Percentiles rank a stretch among this genome's conserved stretches.
Evolutionary conservation across 495 filamentous ascomycete species (phyloP).

Genomic region (Daldinia loculata): DNA sequence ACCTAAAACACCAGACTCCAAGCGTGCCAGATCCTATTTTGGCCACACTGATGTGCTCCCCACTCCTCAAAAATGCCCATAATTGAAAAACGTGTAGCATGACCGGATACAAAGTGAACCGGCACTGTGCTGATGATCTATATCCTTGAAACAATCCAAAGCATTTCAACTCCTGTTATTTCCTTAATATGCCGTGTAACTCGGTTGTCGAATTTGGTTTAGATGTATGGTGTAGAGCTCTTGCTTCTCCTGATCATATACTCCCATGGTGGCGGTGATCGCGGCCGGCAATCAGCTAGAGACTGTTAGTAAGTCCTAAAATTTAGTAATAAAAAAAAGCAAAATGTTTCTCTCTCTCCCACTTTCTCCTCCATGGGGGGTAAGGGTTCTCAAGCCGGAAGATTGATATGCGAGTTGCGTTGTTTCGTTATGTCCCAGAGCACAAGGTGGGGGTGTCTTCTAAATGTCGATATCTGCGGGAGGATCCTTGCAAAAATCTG

Average conservation of each 20-base stretch:
- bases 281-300: conserved; percentile 45
- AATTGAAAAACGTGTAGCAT: not conserved
- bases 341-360: not conserved
- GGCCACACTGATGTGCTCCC: not conserved
- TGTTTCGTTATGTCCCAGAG: not conserved
- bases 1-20: not conserved
- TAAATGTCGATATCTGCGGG: conserved; percentile 17
- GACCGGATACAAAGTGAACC: not conserved
- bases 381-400: not conserved
- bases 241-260: conserved; percentile 46
- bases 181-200: not conserved
- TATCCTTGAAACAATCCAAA: conserved; percentile 1
- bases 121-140: conserved; percentile 1
- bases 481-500: conserved; percentile 30
- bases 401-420: not conserved
- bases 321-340: not conserved
- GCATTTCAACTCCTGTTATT: conserved; percentile 16
- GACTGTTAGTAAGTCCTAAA: conserved; percentile 15
- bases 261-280: conserved; percentile 44
- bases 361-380: not conserved
- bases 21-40: not conserved
- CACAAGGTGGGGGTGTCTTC: conserved; percentile 9
- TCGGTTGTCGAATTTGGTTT: conserved; percentile 1
- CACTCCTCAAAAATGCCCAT: not conserved
- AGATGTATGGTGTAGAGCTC: conserved; percentile 39